Conservation (phyloP, 176 grass and related monocot genomes). For the Cenchrus purpureus region DNA sequence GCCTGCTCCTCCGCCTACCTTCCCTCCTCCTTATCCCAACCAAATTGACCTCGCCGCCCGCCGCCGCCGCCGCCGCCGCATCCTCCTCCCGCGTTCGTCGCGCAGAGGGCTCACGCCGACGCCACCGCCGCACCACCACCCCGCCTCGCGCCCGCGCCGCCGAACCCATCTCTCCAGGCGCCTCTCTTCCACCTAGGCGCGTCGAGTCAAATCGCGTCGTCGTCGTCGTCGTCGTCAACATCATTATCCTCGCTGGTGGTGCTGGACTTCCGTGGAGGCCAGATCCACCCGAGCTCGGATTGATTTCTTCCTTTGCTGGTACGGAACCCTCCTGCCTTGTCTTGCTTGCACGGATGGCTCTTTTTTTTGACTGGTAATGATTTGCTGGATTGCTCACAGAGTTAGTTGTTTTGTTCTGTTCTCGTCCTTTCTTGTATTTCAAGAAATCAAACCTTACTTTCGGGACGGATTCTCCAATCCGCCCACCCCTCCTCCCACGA, state of each 20-base stretch:
- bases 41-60: constrained; percentile 8
- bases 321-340: neutral
- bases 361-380: neutral
- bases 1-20: too few relatives aligned
- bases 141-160: too few relatives aligned
- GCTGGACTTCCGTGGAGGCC: neutral
- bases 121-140: neutral
- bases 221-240: neutral
- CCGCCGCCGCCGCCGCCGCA: neutral
- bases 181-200: neutral
- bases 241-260: neutral
- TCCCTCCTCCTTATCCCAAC: neutral
- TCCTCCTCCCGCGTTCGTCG: neutral
- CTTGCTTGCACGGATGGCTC: neutral
- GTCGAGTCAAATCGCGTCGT: neutral
- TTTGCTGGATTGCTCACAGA: neutral
- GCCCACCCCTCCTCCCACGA: neutral
- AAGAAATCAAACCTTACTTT: neutral
- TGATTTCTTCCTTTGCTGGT: constrained; percentile 16
- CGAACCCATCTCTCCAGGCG: too few relatives aligned
- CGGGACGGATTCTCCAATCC: neutral
- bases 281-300: constrained; percentile 8
- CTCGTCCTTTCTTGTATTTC: neutral
- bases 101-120: neutral
- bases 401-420: neutral